These are phyloP conservation scores for Apiotrichum porosum DNA, from an alignment of 1,284 basidiomycete genomes.

Conservation along the genomic window DNA sequence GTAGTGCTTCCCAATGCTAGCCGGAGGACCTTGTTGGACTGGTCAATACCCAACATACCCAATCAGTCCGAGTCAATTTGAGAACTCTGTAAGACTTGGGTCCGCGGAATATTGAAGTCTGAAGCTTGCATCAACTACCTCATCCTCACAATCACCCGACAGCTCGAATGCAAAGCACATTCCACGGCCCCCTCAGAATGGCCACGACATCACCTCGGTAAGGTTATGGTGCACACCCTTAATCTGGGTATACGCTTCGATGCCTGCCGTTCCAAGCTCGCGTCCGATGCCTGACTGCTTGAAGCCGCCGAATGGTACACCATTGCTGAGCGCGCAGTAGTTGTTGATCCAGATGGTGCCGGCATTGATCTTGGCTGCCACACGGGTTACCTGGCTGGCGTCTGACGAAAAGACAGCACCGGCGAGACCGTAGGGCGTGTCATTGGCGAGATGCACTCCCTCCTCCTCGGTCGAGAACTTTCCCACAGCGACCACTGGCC, in stretches of 20 bases:
- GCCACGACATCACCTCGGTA: slow-evolving; percentile 22
- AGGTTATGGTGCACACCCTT: slow-evolving; percentile 80
- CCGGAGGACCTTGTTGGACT: too few relatives aligned
- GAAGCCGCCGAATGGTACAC: slow-evolving; percentile 93
- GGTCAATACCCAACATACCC: too few relatives aligned
- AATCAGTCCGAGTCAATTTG: too few relatives aligned
- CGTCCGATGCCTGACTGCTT: slow-evolving; percentile 76
- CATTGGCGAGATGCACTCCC: slow-evolving; percentile 67
- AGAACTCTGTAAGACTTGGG: too few relatives aligned
- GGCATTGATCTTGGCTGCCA: slow-evolving; percentile 72
- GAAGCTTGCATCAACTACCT: too few relatives aligned
- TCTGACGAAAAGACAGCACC: slow-evolving; percentile 84
- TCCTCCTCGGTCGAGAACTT: slow-evolving; percentile 48
- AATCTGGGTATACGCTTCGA: slow-evolving; percentile 76
- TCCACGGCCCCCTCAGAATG: slow-evolving; percentile 12
- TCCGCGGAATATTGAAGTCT: too few relatives aligned
- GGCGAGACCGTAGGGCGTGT: slow-evolving; percentile 78
- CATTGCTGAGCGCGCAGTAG: slow-evolving; percentile 72
- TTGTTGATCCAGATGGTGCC: slow-evolving; percentile 81
- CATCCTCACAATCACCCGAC: too few relatives aligned
- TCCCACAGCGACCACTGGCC: slow-evolving; percentile 49
- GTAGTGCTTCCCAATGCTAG: too few relatives aligned
- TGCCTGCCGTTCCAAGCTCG: slow-evolving; percentile 80
- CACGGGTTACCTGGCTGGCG: slow-evolving; percentile 76
- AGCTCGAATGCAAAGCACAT: too few relatives aligned